Base-by-base conservation (phyloP, 331 rosid genomes). In the Pyrus hybrid region DNA sequence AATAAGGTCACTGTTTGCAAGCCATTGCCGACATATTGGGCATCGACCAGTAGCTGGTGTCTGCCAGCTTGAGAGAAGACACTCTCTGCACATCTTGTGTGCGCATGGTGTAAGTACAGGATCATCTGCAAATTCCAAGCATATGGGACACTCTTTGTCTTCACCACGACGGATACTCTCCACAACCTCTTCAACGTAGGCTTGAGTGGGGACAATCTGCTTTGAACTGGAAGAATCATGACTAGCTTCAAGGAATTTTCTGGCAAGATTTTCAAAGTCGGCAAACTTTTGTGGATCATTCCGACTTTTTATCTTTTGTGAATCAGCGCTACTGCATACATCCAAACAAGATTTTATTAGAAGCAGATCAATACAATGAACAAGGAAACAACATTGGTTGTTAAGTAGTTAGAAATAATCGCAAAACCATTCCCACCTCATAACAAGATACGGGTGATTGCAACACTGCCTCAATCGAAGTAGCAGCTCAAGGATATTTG, bases 31-130 rank as follows among this genome's bases (percentile, higher is more conserved):
- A 70, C 96, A 93, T 20, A 93, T 76, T 56, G 98, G 96, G 45
- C 98, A 91, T 6, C 77, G 79, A 53, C 98, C 98, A 8, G 84
- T 73, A 58, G 62, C 25, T 43, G 96, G 86, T 47, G 80, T 81
- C 61, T 91, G 81, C 97, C 96, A 93, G 88, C 89, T 87, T 33
- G 84, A 80, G 77, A 85, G 89, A 23, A 93, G 81, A 78, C 97
- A 93, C 80, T 93, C 98, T 78, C 97, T 86, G 68, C 98, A 93
- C 86, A 89, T 86, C 83, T 85, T 87, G 83, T 93, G 98, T 3
- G 93, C 98, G 74, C 98, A 91, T 69, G 97, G 89, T 61, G 98
- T 89, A 70, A 93, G 90, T 35, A 93, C 90, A 71, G 98, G 90
- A 78, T 91, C 98, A 53, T 93, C 98, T 14, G 96, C 93, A 23